phyloP scores from a whole-genome alignment of 805 yeast species.

The Pichia sporocuriosa region DNA sequence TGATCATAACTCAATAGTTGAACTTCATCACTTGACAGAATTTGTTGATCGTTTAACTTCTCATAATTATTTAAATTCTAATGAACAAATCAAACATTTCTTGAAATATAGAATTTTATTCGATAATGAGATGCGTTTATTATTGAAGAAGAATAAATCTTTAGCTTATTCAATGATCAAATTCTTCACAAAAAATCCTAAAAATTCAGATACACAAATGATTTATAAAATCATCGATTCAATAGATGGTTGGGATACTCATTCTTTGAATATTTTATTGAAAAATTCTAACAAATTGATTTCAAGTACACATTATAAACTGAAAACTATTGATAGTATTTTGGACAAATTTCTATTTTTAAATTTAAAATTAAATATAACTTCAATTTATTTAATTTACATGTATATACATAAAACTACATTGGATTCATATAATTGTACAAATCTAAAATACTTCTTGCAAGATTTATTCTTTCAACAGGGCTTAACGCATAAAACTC shows the following conservation, averaged over 20 bases:
- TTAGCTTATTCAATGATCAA: slow-evolving; percentile 1
- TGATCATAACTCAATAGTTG: slow-evolving; percentile 6
- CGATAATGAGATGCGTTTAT: neutral
- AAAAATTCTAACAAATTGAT: slow-evolving; percentile 2
- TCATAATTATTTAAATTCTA: slow-evolving; percentile 6
- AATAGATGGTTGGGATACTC: slow-evolving; percentile 5
- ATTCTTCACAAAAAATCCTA: slow-evolving; percentile 7
- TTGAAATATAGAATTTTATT: slow-evolving; percentile 7
- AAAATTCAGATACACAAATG: neutral
- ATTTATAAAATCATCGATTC: slow-evolving; percentile 1
- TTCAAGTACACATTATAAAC: neutral
- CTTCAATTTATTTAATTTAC: slow-evolving; percentile 5
- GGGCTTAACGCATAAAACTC: neutral
- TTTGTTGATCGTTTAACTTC: slow-evolving; percentile 7
- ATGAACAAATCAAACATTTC: slow-evolving; percentile 7
- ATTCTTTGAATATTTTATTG: slow-evolving; percentile 8
- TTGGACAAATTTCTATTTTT: neutral
- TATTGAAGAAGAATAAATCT: slow-evolving; percentile 1
- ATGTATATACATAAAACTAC: neutral
- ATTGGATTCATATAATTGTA: neutral
- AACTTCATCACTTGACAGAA: neutral
- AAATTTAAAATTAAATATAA: neutral
- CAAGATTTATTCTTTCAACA: neutral
- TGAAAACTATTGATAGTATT: neutral
- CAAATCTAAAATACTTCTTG: neutral